Percentiles rank a stretch among this genome's conserved stretches.
These are phyloP conservation scores for Stentor coeruleus DNA, from an alignment of 73 alveolate genomes.

Conservation along the genomic window DNA sequence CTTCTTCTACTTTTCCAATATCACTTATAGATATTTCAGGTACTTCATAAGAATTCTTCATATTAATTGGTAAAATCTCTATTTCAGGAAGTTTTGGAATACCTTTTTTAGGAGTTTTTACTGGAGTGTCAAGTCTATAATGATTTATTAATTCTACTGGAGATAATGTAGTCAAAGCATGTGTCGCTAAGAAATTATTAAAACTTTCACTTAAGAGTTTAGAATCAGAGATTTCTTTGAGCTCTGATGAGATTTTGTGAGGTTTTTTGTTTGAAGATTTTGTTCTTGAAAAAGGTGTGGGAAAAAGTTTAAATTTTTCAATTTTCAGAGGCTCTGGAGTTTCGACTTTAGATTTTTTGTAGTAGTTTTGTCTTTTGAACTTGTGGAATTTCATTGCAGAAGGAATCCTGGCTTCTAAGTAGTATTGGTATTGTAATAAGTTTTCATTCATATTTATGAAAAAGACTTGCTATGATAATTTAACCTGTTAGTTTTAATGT, in stretches of 20 bases:
- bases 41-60: too few relatives aligned
- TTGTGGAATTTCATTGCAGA: conserved; percentile 52
- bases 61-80: too few relatives aligned
- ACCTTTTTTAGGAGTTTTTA: too few relatives aligned
- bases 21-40: too few relatives aligned
- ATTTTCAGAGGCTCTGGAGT: conserved; percentile 75
- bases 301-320: conserved; percentile 61
- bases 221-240: conserved; percentile 57
- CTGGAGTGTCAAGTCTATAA: too few relatives aligned
- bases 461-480: conserved; percentile 55
- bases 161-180: too few relatives aligned
- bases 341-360: conserved; percentile 47
- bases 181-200: too few relatives aligned
- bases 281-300: conserved; percentile 39
- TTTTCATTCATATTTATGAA: conserved; percentile 52
- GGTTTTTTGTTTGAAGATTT: conserved; percentile 63
- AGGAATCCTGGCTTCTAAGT: conserved; percentile 56
- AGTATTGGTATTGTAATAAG: conserved; percentile 56
- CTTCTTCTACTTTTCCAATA: too few relatives aligned
- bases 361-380: conserved; percentile 46
- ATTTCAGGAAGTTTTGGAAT: too few relatives aligned
- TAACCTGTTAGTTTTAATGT: conserved; percentile 35
- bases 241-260: conserved; percentile 66
- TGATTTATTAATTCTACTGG: too few relatives aligned
- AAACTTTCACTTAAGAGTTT: too few relatives aligned